Percentiles rank a stretch among this genome's conserved stretches.
Evolutionary conservation across 1,284 basidiomycete genomes (phyloP).

Genomic region (Rhizoctonia solani): DNA sequence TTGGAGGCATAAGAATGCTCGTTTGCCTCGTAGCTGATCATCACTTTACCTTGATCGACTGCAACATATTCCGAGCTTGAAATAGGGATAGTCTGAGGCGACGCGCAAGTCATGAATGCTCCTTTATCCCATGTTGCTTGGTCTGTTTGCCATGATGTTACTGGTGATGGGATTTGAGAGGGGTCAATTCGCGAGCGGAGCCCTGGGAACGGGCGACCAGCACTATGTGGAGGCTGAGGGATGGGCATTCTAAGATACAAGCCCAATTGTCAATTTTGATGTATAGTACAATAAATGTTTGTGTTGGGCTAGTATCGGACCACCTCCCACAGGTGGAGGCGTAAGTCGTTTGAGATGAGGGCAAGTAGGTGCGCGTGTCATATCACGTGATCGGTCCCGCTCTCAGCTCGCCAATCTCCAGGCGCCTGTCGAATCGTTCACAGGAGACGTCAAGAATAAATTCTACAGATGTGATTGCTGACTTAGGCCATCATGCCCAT

Average conservation of each 20-base stretch:
- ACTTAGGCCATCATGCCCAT: too few species aligned
- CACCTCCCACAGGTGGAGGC: too few species aligned
- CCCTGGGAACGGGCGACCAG: constrained; percentile 53
- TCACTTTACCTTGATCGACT: constrained; percentile 82
- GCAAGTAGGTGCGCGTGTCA: background rate
- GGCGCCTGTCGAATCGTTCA: too few species aligned
- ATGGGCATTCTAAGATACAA: constrained; percentile 12
- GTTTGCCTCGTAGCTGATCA: background rate
- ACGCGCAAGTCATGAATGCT: constrained; percentile 61
- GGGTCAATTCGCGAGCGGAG: constrained; percentile 86
- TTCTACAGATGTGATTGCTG: too few species aligned
- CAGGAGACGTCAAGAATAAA: too few species aligned
- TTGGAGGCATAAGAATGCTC: background rate
- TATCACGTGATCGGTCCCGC: background rate
- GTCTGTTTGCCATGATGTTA: constrained; percentile 83
- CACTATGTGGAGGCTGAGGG: constrained; percentile 49
- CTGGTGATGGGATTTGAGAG: constrained; percentile 88
- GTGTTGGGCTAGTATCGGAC: too few species aligned
- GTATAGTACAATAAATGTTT: background rate
- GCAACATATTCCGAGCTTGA: constrained; percentile 87
- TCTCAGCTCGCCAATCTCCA: too few species aligned
- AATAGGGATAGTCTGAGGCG: constrained; percentile 77
- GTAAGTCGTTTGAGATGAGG: background rate
- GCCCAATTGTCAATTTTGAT: background rate
- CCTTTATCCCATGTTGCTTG: constrained; percentile 76